Percentiles rank a stretch among this genome's conserved stretches.
Evolutionary conservation across 2,329 filamentous ascomycete species (phyloP).

Genomic region (Colletotrichum orbiculare): DNA sequence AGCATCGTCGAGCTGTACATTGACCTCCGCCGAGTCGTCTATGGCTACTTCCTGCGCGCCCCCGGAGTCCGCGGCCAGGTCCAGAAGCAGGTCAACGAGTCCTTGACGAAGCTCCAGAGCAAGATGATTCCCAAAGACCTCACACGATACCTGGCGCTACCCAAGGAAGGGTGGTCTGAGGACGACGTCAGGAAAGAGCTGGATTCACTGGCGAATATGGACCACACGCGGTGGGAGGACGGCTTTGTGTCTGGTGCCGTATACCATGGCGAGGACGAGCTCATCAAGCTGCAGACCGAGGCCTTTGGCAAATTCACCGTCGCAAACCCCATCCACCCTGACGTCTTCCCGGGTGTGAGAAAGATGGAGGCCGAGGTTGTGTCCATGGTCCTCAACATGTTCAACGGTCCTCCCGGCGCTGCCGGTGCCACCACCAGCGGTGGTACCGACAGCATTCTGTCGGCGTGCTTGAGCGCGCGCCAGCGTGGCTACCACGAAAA

Average conservation of each 20-base stretch:
- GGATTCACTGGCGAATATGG: conserved; percentile 81
- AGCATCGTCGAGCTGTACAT: conserved; percentile 80
- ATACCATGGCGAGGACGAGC: conserved; percentile 88
- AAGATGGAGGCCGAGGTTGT: conserved; percentile 99
- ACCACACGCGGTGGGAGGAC: conserved; percentile 97
- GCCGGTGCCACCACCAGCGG: conserved; percentile 92
- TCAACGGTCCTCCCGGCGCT: conserved; percentile 86
- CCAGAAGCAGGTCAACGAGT: conserved; percentile 83
- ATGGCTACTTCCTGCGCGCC: conserved; percentile 85
- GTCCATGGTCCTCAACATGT: conserved; percentile 87
- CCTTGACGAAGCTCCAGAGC: conserved; percentile 81
- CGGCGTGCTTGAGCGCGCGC: conserved; percentile 90
- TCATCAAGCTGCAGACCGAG: conserved; percentile 88
- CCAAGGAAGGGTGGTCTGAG: conserved; percentile 83
- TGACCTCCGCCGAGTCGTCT: conserved; percentile 77
- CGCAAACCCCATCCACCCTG: conserved; percentile 95
- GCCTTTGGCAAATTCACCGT: conserved; percentile 96
- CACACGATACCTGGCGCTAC: conserved; percentile 79
- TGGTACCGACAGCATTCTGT: conserved; percentile 95
- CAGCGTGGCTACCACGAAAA: conserved; percentile 90
- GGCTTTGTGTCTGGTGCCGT: conserved; percentile 94
- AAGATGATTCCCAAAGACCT: conserved; percentile 84
- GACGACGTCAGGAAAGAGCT: conserved; percentile 86
- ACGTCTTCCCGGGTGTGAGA: conserved; percentile 95
- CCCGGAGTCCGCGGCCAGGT: conserved; percentile 90